These are phyloP conservation scores for Phytophthora brassicae DNA, from an alignment of 352 stramenopile species.

Conservation along the genomic window DNA sequence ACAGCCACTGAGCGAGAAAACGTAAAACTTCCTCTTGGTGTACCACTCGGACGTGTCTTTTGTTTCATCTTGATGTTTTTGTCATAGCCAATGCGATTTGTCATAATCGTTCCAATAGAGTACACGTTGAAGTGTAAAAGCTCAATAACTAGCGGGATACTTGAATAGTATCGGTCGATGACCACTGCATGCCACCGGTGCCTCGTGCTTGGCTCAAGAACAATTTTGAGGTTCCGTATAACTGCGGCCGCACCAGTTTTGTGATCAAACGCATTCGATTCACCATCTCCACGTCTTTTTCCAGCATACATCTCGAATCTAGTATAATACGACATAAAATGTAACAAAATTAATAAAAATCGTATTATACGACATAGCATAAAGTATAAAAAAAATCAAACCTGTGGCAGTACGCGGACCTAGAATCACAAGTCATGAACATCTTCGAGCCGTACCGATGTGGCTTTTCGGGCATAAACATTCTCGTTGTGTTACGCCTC, in stretches of 20 bases:
- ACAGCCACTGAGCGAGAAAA: background rate
- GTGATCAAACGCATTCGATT: background rate
- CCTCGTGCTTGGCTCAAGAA: background rate
- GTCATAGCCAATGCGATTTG: constrained; percentile 12
- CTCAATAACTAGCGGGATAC: constrained; percentile 15
- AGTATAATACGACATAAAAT: background rate
- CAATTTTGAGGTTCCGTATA: constrained; percentile 10
- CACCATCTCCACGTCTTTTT: background rate
- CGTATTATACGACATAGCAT: background rate
- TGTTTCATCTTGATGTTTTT: constrained; percentile 2
- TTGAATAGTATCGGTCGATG: constrained; percentile 30
- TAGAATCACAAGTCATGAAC: constrained; percentile 18
- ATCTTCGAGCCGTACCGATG: constrained; percentile 1
- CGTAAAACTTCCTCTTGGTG: background rate
- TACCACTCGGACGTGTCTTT: background rate
- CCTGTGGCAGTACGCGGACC: constrained; percentile 7
- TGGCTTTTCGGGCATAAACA: constrained; percentile 31
- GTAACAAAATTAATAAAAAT: background rate
- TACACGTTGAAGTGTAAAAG: constrained; percentile 32
- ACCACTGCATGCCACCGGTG: constrained; percentile 8
- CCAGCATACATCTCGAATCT: constrained; percentile 11
- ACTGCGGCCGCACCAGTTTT: constrained; percentile 13
- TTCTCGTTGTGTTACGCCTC: constrained; percentile 23
- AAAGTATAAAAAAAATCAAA: background rate
- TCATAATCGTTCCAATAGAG: constrained; percentile 29